These are phyloP conservation scores for Leccinum huronense DNA, from an alignment of 1,284 basidiomycete species.

Conservation along the genomic window DNA sequence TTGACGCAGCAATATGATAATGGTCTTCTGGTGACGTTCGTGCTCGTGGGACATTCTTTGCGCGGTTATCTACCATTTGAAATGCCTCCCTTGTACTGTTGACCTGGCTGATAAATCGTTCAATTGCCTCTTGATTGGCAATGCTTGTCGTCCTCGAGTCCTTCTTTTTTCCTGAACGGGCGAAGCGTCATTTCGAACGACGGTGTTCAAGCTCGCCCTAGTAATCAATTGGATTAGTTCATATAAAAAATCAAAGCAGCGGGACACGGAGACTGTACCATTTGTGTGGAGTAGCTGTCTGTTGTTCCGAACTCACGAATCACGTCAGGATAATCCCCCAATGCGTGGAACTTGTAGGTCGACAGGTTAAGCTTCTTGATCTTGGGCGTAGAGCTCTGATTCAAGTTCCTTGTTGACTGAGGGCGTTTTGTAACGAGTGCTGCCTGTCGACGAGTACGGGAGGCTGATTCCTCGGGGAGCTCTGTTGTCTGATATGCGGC, in stretches of 20 bases:
- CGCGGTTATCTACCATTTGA: background rate
- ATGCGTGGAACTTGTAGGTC: background rate
- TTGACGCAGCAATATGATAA: background rate
- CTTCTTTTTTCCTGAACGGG: background rate
- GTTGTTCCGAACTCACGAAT: background rate
- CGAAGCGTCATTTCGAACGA: background rate
- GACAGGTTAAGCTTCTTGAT: conserved; percentile 1
- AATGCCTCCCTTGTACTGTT: background rate
- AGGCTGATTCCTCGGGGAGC: background rate
- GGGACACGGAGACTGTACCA: background rate
- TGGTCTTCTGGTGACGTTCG: background rate
- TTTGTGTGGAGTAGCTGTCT: background rate
- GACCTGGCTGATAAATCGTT: background rate
- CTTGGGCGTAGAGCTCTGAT: background rate
- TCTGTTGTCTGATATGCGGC: background rate
- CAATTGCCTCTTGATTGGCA: background rate
- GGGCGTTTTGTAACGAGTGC: background rate
- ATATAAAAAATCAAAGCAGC: no score
- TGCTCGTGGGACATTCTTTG: background rate
- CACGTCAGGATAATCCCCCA: background rate
- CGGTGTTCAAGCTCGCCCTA: conserved; percentile 1
- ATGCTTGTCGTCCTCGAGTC: background rate
- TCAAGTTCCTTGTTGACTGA: background rate
- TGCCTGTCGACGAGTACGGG: background rate
- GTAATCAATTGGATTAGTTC: background rate